These are phyloP conservation scores for Fomitiporia mediterranea DNA, from an alignment of 1,284 basidiomycete genomes.

Conservation along the genomic window DNA sequence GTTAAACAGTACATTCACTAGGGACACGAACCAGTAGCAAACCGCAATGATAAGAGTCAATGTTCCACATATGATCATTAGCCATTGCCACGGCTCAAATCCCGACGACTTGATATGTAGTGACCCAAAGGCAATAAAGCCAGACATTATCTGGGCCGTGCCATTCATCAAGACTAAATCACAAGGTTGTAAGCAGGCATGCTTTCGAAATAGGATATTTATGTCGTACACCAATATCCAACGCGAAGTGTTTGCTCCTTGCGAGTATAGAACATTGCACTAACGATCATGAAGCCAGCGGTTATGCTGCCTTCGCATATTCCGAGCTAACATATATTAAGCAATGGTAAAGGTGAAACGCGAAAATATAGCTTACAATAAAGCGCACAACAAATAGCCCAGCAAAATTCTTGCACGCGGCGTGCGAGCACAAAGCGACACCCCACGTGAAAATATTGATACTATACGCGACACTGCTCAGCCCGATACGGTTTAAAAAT, in stretches of 20 bases:
- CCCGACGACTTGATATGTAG: conserved; percentile 51
- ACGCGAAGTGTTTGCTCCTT: conserved; percentile 68
- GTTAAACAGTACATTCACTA: neutral
- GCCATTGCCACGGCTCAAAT: conserved; percentile 70
- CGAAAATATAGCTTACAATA: conserved; percentile 28
- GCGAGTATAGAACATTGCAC: conserved; percentile 76
- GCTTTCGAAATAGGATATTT: conserved; percentile 2
- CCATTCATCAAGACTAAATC: conserved; percentile 58
- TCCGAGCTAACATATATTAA: conserved; percentile 38
- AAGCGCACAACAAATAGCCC: conserved; percentile 63
- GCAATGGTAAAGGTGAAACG: neutral
- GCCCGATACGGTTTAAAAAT: neutral
- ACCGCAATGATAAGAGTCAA: conserved; percentile 53
- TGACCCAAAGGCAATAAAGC: conserved; percentile 65
- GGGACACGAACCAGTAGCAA: conserved; percentile 45
- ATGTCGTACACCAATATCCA: conserved; percentile 69
- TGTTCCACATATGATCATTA: conserved; percentile 69
- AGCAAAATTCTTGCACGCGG: conserved; percentile 68
- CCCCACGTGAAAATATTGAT: conserved; percentile 70
- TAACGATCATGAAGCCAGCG: conserved; percentile 72
- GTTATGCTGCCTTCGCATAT: conserved; percentile 78
- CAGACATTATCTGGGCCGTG: conserved; percentile 54
- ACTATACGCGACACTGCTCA: conserved; percentile 29
- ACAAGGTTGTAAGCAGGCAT: neutral
- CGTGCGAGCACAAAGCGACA: conserved; percentile 56